These are phyloP conservation scores for Hyphodiscus sp. DNA, from an alignment of 2,329 filamentous ascomycete species.

Conservation along the genomic window DNA sequence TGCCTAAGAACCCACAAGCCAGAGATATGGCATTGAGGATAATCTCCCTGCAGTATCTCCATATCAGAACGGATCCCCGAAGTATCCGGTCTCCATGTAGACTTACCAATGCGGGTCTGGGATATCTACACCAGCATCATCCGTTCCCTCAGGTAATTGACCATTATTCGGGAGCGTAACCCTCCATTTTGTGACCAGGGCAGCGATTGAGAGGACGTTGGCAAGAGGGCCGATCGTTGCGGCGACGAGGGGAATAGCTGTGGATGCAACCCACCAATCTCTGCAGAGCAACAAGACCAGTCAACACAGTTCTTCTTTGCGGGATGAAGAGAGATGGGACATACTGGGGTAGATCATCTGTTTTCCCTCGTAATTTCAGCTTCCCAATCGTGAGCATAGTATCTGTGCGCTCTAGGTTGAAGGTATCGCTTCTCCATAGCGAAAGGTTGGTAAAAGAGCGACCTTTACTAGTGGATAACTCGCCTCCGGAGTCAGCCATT, in stretches of 20 bases:
- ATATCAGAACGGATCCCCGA: background rate
- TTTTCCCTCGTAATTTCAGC: constrained; percentile 29
- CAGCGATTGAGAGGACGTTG: constrained; percentile 62
- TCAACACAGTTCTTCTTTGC: background rate
- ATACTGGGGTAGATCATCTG: constrained; percentile 30
- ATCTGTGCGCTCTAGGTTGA: constrained; percentile 10
- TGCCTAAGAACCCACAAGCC: constrained; percentile 57
- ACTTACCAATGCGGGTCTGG: constrained; percentile 54
- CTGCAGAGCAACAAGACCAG: constrained; percentile 12
- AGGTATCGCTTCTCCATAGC: background rate
- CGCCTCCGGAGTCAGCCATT: background rate
- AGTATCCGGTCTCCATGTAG: background rate
- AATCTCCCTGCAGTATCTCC: constrained; percentile 40
- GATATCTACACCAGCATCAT: constrained; percentile 46
- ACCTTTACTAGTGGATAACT: background rate
- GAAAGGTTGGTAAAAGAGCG: background rate
- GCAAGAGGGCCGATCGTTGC: constrained; percentile 66
- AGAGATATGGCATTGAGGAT: constrained; percentile 59
- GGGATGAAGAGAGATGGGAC: constrained; percentile 1
- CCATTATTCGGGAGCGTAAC: constrained; percentile 41
- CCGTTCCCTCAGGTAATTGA: constrained; percentile 35
- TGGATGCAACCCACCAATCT: constrained; percentile 36
- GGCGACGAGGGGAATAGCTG: constrained; percentile 51
- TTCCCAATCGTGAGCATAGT: constrained; percentile 22
- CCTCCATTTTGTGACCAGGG: constrained; percentile 59